Evolutionary conservation across 2,329 filamentous ascomycete genomes (phyloP), one percentile per base, ranked within the genome.

Genomic region (Rugonectria rugulosa): DNA sequence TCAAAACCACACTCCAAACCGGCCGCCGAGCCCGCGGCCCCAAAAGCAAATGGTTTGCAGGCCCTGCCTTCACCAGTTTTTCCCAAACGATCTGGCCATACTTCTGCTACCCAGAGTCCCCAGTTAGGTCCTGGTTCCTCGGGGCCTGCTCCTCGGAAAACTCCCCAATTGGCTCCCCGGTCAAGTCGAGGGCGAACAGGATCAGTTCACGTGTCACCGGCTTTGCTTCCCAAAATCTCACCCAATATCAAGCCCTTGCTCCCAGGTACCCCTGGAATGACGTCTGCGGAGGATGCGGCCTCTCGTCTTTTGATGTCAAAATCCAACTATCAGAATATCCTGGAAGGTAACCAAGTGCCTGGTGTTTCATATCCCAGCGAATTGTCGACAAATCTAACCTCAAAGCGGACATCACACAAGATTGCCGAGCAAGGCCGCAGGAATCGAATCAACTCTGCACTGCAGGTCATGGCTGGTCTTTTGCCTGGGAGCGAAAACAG

Each of bases 371-470:
- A 97, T 65, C 93, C 94, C 1, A 92, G 90, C 64, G 91, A 93
- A 46, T 81, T 99, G 36, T 96, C 93, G 6, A 96, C 93, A 19
- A 97, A 97, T 62, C 79, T 99, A 21, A 97, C 93, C 0, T 97
- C 92, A 3, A 99, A 99, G 78, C 89, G 94, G 48, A 98, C 95
- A 2, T 97, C 92, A 37, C 95, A 99, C 78, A 99, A 99, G 75
- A 91, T 99, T 63, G 95, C 95, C 15, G 95, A 99, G 75, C 95
- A 99, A 77, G 95, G 95, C 6, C 87, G 95, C 42, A 83, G 95
- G 56, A 98, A 99, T 71, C 87, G 95, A 42, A 98, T 99, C 75
- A 99, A 99, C 72, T 90, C 88, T 49, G 95, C 95, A 1, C 79
- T 99, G 19, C 91, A 94, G 65, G 90, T 97, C 72, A 97, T 99